Base-by-base conservation (phyloP, 2,329 filamentous ascomycete species). In the Aspergillus sp. region DNA sequence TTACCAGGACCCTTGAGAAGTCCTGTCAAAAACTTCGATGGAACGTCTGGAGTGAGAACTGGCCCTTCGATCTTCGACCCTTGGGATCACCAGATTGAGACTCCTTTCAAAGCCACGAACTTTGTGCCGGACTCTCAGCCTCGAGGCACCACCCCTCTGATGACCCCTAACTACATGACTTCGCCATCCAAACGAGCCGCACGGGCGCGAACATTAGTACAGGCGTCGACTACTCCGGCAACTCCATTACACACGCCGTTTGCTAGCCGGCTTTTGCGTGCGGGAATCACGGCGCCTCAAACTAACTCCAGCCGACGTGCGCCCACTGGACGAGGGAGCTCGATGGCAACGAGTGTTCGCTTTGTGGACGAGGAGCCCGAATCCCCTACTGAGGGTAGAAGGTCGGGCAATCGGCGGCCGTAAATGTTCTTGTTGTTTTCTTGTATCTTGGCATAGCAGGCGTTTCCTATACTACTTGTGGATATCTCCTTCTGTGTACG, bases 131-230 rank as follows among this genome's bases (percentile, higher is more conserved):
- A 66, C 11, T 61, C 65, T 8, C 64, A 70, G 24, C 60, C 59
- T 38, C 63, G 63, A 44, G 67, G 68, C 16, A 66, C 69, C 32
- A 73, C 63, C 22, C 70, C 73, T 4, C 60, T 72, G 19, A 66
- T 70, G 14, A 72, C 74, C 5, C 74, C 74, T 14, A 75, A 66
- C 49, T 74, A 73, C 57, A 53, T 76, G 53, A 70, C 63, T 40
- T 77, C 75, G 3, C 75, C 75, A n/a, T 76, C 75, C 19, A 76
- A 74, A 58, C 67, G 74, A 50, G 73, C 74, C 33, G 73, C 74
- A 17, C 66, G 73, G 33, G 74, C 73, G 9, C 69, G 66, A 56
- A 66, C 67, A 22, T 57, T 77, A 45, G 69, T 72, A 11, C 69
- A 74, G 52, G 59, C 69, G 42, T 76, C 75, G 2, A 76, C 73